Evolutionary conservation across 371 early-diverging fungal species (phyloP).

Genomic region (Rhizopus sp.): DNA sequence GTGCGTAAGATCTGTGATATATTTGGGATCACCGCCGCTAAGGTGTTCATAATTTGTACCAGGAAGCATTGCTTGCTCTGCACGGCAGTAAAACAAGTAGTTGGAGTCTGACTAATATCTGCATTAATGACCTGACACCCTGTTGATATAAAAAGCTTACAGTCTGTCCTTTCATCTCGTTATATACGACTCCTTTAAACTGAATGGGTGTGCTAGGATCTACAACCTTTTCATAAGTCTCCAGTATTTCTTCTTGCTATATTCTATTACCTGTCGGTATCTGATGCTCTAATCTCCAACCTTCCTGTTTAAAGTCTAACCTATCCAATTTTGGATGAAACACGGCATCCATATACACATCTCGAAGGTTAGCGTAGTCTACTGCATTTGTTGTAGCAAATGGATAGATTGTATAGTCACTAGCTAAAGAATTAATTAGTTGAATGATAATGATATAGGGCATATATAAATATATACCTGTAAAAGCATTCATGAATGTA

Average conservation of each 20-base stretch:
- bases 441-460: no score
- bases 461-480: conserved; percentile 49
- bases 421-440: conserved; percentile 45
- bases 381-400: conserved; percentile 88
- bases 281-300: conserved; percentile 92
- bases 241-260: background rate
- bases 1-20: conserved; percentile 86
- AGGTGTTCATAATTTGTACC: conserved; percentile 80
- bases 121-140: no score
- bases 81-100: conserved; percentile 73
- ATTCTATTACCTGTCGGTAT: conserved; percentile 57
- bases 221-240: conserved; percentile 8
- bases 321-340: conserved; percentile 80
- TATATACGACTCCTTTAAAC: conserved; percentile 95
- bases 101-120: conserved; percentile 65
- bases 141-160: conserved; percentile 29
- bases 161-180: conserved; percentile 97
- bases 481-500: conserved; percentile 97
- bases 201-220: conserved; percentile 56
- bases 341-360: conserved; percentile 93
- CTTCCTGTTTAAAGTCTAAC: conserved; percentile 91
- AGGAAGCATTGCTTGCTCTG: conserved; percentile 84
- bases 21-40: conserved; percentile 92
- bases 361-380: conserved; percentile 87
- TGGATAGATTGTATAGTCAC: conserved; percentile 91